Percentiles rank a stretch among this genome's conserved stretches.
Evolutionary conservation across 352 stramenopile species (phyloP).

Genomic region (Saprolegnia diclina): DNA sequence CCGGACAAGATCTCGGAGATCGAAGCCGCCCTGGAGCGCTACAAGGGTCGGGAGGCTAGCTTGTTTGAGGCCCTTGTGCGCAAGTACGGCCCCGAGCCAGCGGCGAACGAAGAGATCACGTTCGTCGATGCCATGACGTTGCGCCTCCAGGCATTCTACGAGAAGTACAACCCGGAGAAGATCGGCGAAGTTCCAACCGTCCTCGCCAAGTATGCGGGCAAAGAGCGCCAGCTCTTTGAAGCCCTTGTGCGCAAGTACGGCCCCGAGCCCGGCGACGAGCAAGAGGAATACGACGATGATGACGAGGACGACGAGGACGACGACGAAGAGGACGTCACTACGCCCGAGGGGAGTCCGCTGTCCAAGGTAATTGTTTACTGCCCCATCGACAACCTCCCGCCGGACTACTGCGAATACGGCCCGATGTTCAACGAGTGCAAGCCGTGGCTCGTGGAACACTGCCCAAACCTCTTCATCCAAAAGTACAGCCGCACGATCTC

Average conservation of each 20-base stretch:
- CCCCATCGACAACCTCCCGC: conserved; percentile 73
- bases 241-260: conserved; percentile 82
- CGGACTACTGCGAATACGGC: conserved; percentile 84
- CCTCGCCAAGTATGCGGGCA: conserved; percentile 75
- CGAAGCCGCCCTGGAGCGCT: conserved; percentile 72
- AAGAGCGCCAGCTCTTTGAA: conserved; percentile 73
- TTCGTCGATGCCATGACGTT: conserved; percentile 32
- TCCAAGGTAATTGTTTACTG: conserved; percentile 51
- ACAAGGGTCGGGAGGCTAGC: conserved; percentile 64
- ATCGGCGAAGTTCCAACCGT: conserved; percentile 53
- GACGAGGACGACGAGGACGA: conserved; percentile 42
- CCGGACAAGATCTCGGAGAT: conserved; percentile 77
- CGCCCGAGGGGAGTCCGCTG: conserved; percentile 46
- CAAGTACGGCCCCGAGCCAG: conserved; percentile 77
- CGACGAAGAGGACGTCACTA: conserved; percentile 34
- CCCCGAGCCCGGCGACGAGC: conserved; percentile 66
- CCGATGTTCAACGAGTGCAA: conserved; percentile 82
- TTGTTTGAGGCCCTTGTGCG: conserved; percentile 71
- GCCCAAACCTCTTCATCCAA: conserved; percentile 57
- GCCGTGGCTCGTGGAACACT: conserved; percentile 70
- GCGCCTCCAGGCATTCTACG: conserved; percentile 69
- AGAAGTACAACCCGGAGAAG: conserved; percentile 81
- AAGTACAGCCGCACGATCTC: conserved; percentile 82
- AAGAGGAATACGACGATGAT: conserved; percentile 54
- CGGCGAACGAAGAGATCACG: conserved; percentile 25